These are phyloP conservation scores for Coniferiporia weirii DNA, from an alignment of 1,284 basidiomycete genomes.

Conservation along the genomic window DNA sequence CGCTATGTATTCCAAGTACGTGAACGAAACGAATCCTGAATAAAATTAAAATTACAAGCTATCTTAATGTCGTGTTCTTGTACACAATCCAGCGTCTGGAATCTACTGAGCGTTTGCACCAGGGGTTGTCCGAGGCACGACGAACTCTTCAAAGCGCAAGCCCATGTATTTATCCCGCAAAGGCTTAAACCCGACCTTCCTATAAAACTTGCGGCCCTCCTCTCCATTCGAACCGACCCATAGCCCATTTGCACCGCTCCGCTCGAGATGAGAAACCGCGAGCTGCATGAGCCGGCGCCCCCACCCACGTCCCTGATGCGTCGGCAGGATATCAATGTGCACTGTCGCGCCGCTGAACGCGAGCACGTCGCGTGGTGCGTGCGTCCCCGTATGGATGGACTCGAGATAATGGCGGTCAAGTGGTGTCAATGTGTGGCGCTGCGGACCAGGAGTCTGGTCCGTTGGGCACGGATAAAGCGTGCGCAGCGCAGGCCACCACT, in stretches of 20 bases:
- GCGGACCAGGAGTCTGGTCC: slow-evolving; percentile 8
- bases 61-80: no score
- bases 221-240: not conserved
- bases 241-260: not conserved
- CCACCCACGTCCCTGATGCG: slow-evolving; percentile 21
- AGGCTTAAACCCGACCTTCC: not conserved
- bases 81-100: no score
- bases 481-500: slow-evolving; percentile 19
- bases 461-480: not conserved
- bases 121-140: not conserved
- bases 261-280: slow-evolving; percentile 13
- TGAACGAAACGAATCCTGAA: no score
- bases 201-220: not conserved
- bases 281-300: slow-evolving; percentile 19
- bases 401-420: not conserved
- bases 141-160: not conserved
- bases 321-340: slow-evolving; percentile 22
- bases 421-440: not conserved
- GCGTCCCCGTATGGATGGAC: not conserved
- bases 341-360: slow-evolving; percentile 18
- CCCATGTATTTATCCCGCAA: not conserved
- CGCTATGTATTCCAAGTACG: no score
- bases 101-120: not conserved
- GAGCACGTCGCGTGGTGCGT: slow-evolving; percentile 11
- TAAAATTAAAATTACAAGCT: no score